These are phyloP conservation scores for Theobroma grandiflorum DNA, from an alignment of 441 rosid species.

Conservation along the genomic window DNA sequence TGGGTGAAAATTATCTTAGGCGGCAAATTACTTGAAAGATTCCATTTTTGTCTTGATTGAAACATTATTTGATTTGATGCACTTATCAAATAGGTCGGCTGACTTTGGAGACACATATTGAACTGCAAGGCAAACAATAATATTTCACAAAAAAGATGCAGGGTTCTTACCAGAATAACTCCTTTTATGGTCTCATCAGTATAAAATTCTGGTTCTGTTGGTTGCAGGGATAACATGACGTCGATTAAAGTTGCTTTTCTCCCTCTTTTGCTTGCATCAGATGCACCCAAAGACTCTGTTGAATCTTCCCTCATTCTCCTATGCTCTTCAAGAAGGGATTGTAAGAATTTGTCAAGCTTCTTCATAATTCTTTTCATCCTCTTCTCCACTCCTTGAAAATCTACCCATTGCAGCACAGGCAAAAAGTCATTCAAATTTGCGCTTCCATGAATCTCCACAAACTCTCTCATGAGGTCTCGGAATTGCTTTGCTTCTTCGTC, in stretches of 20 bases:
- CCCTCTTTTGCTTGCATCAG: background rate
- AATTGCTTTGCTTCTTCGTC: constrained; percentile 36
- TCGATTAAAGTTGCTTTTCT: constrained; percentile 28
- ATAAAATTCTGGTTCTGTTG: constrained; percentile 36
- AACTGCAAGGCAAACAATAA: background rate
- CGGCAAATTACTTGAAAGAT: background rate
- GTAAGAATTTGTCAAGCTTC: constrained; percentile 35
- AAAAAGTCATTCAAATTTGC: constrained; percentile 36
- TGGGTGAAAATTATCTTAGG: background rate
- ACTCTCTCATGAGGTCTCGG: constrained; percentile 24
- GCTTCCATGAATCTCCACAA: constrained; percentile 24
- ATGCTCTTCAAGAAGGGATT: constrained; percentile 35
- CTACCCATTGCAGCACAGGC: constrained; percentile 38
- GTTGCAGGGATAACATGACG: constrained; percentile 39
- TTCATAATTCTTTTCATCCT: constrained; percentile 31
- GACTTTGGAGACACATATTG: background rate
- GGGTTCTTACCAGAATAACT: constrained; percentile 34
- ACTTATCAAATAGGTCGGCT: background rate
- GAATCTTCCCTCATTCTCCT: constrained; percentile 17
- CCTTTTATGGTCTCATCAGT: constrained; percentile 35
- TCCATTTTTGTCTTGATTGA: background rate
- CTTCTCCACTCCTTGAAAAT: constrained; percentile 38
- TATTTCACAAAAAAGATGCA: background rate
- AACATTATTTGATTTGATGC: background rate
- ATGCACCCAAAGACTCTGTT: background rate